Conservation (phyloP, 2,329 filamentous ascomycete species). For the Penicillium digitatum region DNA sequence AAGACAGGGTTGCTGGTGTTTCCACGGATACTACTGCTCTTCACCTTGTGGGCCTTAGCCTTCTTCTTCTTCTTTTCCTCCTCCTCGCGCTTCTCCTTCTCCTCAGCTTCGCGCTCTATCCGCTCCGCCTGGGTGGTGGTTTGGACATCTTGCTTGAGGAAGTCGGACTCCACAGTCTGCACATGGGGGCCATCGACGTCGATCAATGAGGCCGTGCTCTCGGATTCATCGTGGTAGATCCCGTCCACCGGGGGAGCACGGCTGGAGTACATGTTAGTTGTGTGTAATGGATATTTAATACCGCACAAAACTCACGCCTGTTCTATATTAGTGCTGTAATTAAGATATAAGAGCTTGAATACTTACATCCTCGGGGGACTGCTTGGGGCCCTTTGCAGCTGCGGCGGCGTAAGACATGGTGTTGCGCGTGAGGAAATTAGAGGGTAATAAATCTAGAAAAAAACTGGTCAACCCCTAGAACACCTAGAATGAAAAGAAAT, state of each 20-base stretch:
- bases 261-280: constrained; percentile 27
- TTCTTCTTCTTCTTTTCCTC: constrained; percentile 31
- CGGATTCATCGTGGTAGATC: constrained; percentile 39
- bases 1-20: constrained; percentile 48
- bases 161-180: constrained; percentile 41
- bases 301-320: constrained; percentile 38
- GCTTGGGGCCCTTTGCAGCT: constrained; percentile 46
- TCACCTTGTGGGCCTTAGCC: constrained; percentile 29
- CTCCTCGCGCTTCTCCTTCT: constrained; percentile 22
- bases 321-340: constrained; percentile 11
- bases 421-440: constrained; percentile 1
- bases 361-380: constrained; percentile 47
- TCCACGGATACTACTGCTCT: constrained; percentile 35
- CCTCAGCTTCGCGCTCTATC: constrained; percentile 38
- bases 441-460: not conserved
- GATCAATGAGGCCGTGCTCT: constrained; percentile 43
- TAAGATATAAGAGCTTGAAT: not conserved
- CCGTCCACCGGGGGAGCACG: constrained; percentile 41
- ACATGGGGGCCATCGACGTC: constrained; percentile 49
- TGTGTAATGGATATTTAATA: not conserved
- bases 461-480: not conserved
- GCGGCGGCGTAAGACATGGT: constrained; percentile 50
- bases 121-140: constrained; percentile 47
- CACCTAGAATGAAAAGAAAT: not conserved
- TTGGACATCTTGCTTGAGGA: constrained; percentile 42